Base-by-base conservation (phyloP, 495 filamentous ascomycete genomes). In the Hypoxylon lienhwacheense region DNA sequence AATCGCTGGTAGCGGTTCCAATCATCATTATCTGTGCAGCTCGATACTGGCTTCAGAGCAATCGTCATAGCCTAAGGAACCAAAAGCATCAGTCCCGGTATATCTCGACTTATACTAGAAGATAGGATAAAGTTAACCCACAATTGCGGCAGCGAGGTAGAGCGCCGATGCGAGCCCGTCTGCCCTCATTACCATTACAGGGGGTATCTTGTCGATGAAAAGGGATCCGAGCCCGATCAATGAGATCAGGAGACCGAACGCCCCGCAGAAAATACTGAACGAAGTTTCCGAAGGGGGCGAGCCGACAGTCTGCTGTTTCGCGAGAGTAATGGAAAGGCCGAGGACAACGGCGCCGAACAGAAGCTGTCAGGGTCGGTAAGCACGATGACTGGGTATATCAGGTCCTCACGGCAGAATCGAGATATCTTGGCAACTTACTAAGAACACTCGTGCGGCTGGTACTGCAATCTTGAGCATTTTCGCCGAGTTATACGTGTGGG, bases 101-200 rank as follows among this genome's bases (percentile, higher is more conserved):
- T 29, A 4, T 37, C 20, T 25, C 15, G 14, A 19, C 8, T 7
- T 16, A 31, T 20, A 29, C 7, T 3, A 15, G 16, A 21, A 31
- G 19, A 0, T 12, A 8, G 19, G 16, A 2, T 39, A n/a, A n/a
- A n/a, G n/a, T n/a, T 3, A 7, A 78, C 82, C 58, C 75, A 83
- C 81, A 43, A 81, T 74, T 14, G 73, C 82, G 24, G 74, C 78
- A 8, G 74, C 78, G 3, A 83, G 64, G 29, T 78, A 70, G 22
- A 81, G 68, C 11, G 80, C 41, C 0, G 60, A 52, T 0, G 73
- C 64, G 0, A 82, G 25, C 0, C 59, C 76, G 58, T 83, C 81
- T 1, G 77, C 55, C 0, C 48, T 67, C 35, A 76, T 58, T 3
- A 69, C 61, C 4, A 73, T 61, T 0, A 78, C 43, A 0, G 63